Evolutionary conservation across 352 stramenopile species (phyloP), one percentile per base, ranked within the genome.

Genomic region (Pythium volutum): DNA sequence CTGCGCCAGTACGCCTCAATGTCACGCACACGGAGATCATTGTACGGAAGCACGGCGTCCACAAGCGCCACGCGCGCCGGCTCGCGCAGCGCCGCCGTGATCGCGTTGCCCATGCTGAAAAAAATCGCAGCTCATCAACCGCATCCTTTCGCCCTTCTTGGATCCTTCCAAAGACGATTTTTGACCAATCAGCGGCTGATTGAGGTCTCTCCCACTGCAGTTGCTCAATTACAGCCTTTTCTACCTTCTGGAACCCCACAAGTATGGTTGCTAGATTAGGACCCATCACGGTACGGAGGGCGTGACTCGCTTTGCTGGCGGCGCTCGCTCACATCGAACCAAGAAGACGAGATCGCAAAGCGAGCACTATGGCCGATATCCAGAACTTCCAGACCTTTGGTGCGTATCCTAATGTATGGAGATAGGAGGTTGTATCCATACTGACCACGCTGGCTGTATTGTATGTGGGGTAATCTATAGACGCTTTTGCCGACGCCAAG

Each of bases 331-430:
- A 43, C 14, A 64, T 54, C 34, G 34, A 64, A 36, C 42, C 2
- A 36, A 36, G 31, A 36, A 36, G 31, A 1, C 31, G 31, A 36
- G 31, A 36, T 36, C 43, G 27, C 23, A 70, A 71, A 48, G 55
- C 39, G 67, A 62, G 36, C 41, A 76, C 54, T 42, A 93, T 93
- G 84, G 71, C 81, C 64, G 81, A 93, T 61, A 93, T 93, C 71
- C 84, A 91, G 81, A 93, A 91, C 80, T 93, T 93, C 77, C 79
- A 88, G 74, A 89, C 84, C 59, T 93, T 93, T 70, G 84, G 84
- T 93, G 66, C 67, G 81, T 89, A 51, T 7, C 8, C 16, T 54
- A 33, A 10, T 36, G 23, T 14, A n/a, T 48, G 42, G 47, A 42
- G 16, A 14, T 25, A 22, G 26, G 41, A 4, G 16, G 20, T 52